Evolutionary conservation across 345 rosid species (phyloP), one percentile per base, ranked within the genome.

Genomic region (Eucalyptus fibrosa): DNA sequence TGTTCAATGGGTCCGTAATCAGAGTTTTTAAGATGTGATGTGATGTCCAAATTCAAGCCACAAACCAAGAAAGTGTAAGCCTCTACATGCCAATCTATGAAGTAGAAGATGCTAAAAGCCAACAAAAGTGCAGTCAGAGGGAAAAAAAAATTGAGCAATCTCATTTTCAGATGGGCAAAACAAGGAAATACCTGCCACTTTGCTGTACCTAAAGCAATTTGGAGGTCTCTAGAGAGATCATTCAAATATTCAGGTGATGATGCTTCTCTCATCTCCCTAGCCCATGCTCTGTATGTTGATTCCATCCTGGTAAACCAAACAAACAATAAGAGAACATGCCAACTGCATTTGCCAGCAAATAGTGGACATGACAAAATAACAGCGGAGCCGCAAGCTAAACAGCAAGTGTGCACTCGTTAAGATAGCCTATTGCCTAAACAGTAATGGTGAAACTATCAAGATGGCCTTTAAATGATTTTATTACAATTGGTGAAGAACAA

Each of bases 151-250:
- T 30, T 23, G 12, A 14, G 30, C 19, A 50, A 86, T 34, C 42
- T 60, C 13, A 87, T 28, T 11, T 34, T 53, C 32, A 51, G 65
- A 8, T n/a, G 12, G 26, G 89, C 53, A 19, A 87, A 67, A 50
- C 28, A 37, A n/a, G 44, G 67, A 56, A 47, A 11, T 85, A 97
- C 99, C 98, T 97, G 99, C 98, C 98, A 97, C 91, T 97, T 97
- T 72, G 99, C 96, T 32, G 99, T 96, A 88, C 98, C 98, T 89
- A 97, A 88, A 88, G 99, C 94, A n/a, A 95, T 94, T 90, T 96
- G 98, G 21, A 97, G 96, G 88, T 97, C 97, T 87, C 95, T 92
- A 59, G 93, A 94, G 87, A 94, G 93, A 59, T 95, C 93, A 89
- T 92, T 90, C 87, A 95, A 94, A 82, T 92, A 91, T 42, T 89